Evolutionary conservation across 148 eudicot species (phyloP).

Genomic region (Simmondsia chinensis): DNA sequence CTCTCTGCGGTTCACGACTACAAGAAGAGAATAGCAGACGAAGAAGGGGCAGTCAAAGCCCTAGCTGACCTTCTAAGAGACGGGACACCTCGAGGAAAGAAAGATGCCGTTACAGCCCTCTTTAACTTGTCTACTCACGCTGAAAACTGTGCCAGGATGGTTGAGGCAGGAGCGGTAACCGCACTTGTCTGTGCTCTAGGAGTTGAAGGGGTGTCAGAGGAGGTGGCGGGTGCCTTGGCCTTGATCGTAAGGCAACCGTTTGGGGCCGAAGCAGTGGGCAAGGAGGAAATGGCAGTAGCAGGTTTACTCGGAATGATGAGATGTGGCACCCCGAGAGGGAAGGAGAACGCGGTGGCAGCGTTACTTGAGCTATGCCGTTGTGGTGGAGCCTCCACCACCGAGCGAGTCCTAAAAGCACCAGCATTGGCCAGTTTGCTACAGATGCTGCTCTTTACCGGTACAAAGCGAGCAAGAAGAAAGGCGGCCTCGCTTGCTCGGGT

Average conservation of each 20-base stretch:
- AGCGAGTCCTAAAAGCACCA: slow-evolving; percentile 65
- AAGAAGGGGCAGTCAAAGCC: slow-evolving; percentile 65
- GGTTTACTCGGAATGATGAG: slow-evolving; percentile 69
- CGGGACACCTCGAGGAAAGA: slow-evolving; percentile 70
- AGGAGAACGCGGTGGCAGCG: slow-evolving; percentile 91
- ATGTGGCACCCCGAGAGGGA: slow-evolving; percentile 71
- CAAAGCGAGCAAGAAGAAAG: slow-evolving; percentile 86
- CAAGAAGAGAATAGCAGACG: slow-evolving; percentile 58
- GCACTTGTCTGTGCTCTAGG: slow-evolving; percentile 49
- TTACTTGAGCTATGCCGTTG: slow-evolving; percentile 68
- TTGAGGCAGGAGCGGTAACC: slow-evolving; percentile 52
- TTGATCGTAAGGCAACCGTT: slow-evolving; percentile 59
- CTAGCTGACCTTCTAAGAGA: slow-evolving; percentile 41
- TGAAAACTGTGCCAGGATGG: slow-evolving; percentile 43
- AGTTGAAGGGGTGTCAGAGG: slow-evolving; percentile 63
- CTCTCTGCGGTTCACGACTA: slow-evolving; percentile 81
- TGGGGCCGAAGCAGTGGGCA: slow-evolving; percentile 71
- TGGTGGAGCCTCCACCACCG: slow-evolving; percentile 54
- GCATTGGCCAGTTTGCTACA: slow-evolving; percentile 56
- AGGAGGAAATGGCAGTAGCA: slow-evolving; percentile 45
- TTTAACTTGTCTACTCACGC: slow-evolving; percentile 65
- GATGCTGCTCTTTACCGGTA: slow-evolving; percentile 66
- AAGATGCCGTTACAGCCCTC: slow-evolving; percentile 80
- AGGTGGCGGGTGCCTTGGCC: slow-evolving; percentile 79
- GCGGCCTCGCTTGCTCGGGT: slow-evolving; percentile 90